Percentiles rank a stretch among this genome's conserved stretches.
phyloP scores from a whole-genome alignment of 768 basidiomycete genomes.

The Suillus weaverae region DNA sequence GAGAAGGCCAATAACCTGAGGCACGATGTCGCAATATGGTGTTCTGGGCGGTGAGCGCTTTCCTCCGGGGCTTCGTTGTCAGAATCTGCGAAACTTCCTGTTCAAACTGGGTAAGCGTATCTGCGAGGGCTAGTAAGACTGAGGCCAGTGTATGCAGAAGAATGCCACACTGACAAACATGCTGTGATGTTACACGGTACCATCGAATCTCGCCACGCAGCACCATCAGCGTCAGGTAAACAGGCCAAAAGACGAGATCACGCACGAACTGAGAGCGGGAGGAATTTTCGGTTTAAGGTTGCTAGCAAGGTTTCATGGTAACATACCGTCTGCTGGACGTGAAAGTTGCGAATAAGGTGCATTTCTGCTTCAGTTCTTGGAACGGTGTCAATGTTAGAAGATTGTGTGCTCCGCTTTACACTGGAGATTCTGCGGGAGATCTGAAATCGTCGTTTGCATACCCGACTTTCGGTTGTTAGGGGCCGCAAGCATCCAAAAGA shows the following conservation, averaged over 20 bases:
- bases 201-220: too few relatives aligned
- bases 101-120: too few relatives aligned
- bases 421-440: background rate
- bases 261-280: background rate
- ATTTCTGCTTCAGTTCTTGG: background rate
- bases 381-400: background rate
- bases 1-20: too few relatives aligned
- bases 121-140: too few relatives aligned
- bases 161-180: too few relatives aligned
- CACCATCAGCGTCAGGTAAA: too few relatives aligned
- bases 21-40: too few relatives aligned
- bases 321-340: background rate
- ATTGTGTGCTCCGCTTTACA: background rate
- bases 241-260: background rate
- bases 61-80: too few relatives aligned
- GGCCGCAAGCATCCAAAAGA: constrained; percentile 2
- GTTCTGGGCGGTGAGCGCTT: too few relatives aligned
- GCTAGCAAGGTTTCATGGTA: background rate
- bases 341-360: background rate
- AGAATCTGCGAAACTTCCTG: too few relatives aligned
- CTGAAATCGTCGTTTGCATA: constrained; percentile 30
- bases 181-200: too few relatives aligned
- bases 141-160: too few relatives aligned
- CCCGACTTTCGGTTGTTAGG: constrained; percentile 12
- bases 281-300: background rate